Evolutionary conservation across 2,329 filamentous ascomycete species (phyloP), one percentile per base, ranked within the genome.

Genomic region (Coniochaeta pulveracea): DNA sequence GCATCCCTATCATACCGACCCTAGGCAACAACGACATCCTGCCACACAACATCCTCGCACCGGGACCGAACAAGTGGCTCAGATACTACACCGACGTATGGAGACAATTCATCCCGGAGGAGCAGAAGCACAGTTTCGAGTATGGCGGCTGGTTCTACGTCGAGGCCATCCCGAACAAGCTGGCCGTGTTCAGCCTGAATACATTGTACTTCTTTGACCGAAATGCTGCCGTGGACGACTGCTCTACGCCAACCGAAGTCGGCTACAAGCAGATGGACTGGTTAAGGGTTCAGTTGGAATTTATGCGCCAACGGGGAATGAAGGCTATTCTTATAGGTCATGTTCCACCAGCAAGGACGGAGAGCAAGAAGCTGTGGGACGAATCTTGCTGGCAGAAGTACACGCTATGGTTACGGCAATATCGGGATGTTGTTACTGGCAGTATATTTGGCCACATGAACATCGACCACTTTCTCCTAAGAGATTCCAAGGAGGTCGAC

Each of bases 321-420:
- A 96, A 96, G 60, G 91, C 82, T 10, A 94, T 98, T 34, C 60
- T 98, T 34, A 93, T 84, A 46, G 89, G 91, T 3, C 91, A 98
- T 55, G 86, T 98, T 4, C 88, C 91, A 2, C 91, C 91, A 1
- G 89, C 88, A 1, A 70, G 88, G 40, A 91, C 88, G 2, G 69
- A 76, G 22, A 80, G 76, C 57, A 96, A 96, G 64, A 72, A 76
- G 48, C 77, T 76, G 40, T 98, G 91, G 91, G 86, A 95, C 44
- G 89, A 96, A 63, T 86, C 83, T 0, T 98, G 91, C 60, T 98
- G 89, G 88, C 89, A 95, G 54, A 95, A 93, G 53, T 98, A 94
- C 56, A 82, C 85, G 0, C 61, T 96, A 4, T 96, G 88, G 85
- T 61, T 89, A 48, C 72, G 76, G 44, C 85, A 93, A 54, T 98